Conservation (phyloP, 306 rosid species). For the Casuarina equisetifolia region DNA sequence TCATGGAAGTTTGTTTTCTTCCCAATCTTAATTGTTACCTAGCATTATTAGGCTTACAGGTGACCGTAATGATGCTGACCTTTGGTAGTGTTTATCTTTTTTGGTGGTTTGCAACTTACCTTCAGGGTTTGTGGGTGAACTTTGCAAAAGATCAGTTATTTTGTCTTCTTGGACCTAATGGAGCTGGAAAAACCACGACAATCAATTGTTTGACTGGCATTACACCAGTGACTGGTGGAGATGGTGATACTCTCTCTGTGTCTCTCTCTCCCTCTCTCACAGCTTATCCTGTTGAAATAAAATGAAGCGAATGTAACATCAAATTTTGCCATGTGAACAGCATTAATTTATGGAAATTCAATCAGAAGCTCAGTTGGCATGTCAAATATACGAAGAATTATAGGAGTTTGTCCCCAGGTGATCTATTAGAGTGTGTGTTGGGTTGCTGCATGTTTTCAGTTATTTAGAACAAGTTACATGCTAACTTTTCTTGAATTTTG, state of each 20-base stretch:
- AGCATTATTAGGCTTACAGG: not conserved
- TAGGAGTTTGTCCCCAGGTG: slow-evolving; percentile 98
- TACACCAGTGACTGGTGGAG: slow-evolving; percentile 80
- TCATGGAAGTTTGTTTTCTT: not conserved
- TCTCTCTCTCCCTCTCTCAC: slow-evolving; percentile 6
- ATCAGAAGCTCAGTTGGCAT: slow-evolving; percentile 67
- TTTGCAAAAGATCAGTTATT: slow-evolving; percentile 77
- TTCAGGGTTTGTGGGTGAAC: slow-evolving; percentile 92
- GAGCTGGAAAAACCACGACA: slow-evolving; percentile 94
- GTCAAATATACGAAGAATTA: slow-evolving; percentile 67
- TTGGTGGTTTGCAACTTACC: slow-evolving; percentile 24
- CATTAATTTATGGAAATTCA: slow-evolving; percentile 73
- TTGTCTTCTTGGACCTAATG: slow-evolving; percentile 93
- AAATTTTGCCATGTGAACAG: slow-evolving; percentile 41
- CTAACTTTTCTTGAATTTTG: slow-evolving; percentile 22
- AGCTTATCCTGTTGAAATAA: slow-evolving; percentile 8
- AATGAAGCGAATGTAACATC: slow-evolving; percentile 22
- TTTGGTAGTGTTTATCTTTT: not conserved
- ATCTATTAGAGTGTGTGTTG: slow-evolving; percentile 9
- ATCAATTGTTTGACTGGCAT: slow-evolving; percentile 90
- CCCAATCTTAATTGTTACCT: not conserved
- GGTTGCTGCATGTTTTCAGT: slow-evolving; percentile 9
- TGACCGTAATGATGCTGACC: not conserved
- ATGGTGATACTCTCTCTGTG: slow-evolving; percentile 50
- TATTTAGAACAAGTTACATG: slow-evolving; percentile 8